A percentile compares a stretch with the other conserved stretches of the same genome.
phyloP scores from a whole-genome alignment of 805 yeast genomes.

The Spathaspora sp. region DNA sequence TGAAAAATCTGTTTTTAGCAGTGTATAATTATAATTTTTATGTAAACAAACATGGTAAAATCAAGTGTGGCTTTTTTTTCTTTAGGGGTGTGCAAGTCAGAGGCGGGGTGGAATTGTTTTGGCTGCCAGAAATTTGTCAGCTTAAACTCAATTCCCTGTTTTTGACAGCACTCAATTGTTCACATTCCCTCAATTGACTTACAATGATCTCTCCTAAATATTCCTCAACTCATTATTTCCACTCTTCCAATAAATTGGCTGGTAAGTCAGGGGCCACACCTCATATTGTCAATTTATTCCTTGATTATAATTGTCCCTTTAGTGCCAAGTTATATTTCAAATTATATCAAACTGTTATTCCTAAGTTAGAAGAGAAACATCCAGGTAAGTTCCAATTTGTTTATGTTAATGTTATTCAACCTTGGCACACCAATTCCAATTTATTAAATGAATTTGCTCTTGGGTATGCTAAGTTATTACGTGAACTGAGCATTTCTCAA shows the following conservation, averaged over 20 bases:
- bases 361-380: constrained; percentile 41
- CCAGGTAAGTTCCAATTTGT: constrained; percentile 56
- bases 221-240: constrained; percentile 33
- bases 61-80: no score
- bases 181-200: not conserved
- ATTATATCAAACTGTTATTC: constrained; percentile 50
- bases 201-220: constrained; percentile 41
- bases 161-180: no score
- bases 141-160: no score
- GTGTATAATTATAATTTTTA: not conserved
- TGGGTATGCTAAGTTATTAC: constrained; percentile 66
- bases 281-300: constrained; percentile 55
- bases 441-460: constrained; percentile 67
- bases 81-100: not conserved
- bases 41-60: not conserved
- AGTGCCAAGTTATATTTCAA: constrained; percentile 61
- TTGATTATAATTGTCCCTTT: constrained; percentile 80
- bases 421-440: constrained; percentile 82
- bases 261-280: constrained; percentile 20
- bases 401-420: constrained; percentile 76
- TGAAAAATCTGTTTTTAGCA: not conserved
- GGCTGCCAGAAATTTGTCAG: not conserved
- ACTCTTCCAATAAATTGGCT: constrained; percentile 16
- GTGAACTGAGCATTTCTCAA: constrained; percentile 15
- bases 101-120: not conserved